Percentiles rank a stretch among this genome's conserved stretches.
These are phyloP conservation scores for Cordyceps javanica DNA, from an alignment of 2,329 filamentous ascomycete genomes.

Conservation along the genomic window DNA sequence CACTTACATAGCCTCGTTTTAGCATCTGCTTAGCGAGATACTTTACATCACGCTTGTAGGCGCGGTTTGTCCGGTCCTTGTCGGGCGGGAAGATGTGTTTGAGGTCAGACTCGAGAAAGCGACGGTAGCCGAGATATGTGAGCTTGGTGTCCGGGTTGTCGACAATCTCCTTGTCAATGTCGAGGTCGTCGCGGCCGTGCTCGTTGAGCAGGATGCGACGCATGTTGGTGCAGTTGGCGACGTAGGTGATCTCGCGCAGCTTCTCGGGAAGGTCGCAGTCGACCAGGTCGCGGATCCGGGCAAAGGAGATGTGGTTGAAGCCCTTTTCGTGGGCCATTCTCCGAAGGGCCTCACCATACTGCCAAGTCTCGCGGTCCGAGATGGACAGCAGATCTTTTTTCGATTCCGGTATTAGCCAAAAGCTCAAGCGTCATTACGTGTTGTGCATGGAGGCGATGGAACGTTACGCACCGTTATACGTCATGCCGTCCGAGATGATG, in stretches of 20 bases:
- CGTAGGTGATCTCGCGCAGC: slow-evolving; percentile 35
- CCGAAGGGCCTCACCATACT: slow-evolving; percentile 40
- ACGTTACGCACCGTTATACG: slow-evolving; percentile 41
- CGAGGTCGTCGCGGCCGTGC: slow-evolving; percentile 19
- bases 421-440: too few relatives aligned
- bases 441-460: too few relatives aligned
- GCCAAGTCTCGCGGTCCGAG: slow-evolving; percentile 40
- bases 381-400: slow-evolving; percentile 44
- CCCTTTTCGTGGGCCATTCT: slow-evolving; percentile 29
- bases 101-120: slow-evolving; percentile 25
- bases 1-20: slow-evolving; percentile 23
- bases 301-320: slow-evolving; percentile 38
- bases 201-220: slow-evolving; percentile 23
- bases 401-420: too few relatives aligned
- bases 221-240: slow-evolving; percentile 25
- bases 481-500: slow-evolving; percentile 47
- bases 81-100: slow-evolving; percentile 23
- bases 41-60: slow-evolving; percentile 22
- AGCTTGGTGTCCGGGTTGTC: slow-evolving; percentile 22
- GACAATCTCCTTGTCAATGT: slow-evolving; percentile 25
- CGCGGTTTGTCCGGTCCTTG: slow-evolving; percentile 16
- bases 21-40: slow-evolving; percentile 28
- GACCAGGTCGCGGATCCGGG: slow-evolving; percentile 39
- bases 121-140: slow-evolving; percentile 25
- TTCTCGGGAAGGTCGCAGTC: slow-evolving; percentile 32